phyloP scores from a whole-genome alignment of 441 rosid species.

The Raphanus hybrid region DNA sequence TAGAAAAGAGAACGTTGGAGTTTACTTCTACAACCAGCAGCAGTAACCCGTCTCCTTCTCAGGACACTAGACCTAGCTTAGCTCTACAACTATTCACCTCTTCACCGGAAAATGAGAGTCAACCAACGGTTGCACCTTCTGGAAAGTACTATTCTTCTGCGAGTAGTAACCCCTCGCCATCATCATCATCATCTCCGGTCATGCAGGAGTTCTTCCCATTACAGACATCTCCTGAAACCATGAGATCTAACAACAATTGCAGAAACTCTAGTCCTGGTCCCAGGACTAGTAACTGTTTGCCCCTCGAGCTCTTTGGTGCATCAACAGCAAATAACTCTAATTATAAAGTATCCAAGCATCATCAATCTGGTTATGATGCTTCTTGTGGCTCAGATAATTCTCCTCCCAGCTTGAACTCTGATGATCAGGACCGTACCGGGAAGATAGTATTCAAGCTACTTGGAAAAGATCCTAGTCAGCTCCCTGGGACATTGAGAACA shows the following conservation, averaged over 20 bases:
- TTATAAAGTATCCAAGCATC: not conserved
- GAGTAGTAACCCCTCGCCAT: slow-evolving; percentile 69
- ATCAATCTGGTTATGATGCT: slow-evolving; percentile 56
- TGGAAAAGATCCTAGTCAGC: slow-evolving; percentile 88
- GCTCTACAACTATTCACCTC: slow-evolving; percentile 80
- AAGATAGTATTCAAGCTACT: slow-evolving; percentile 76
- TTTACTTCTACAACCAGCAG: slow-evolving; percentile 61
- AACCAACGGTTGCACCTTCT: slow-evolving; percentile 69
- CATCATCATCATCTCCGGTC: slow-evolving; percentile 83
- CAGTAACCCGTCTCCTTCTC: slow-evolving; percentile 65
- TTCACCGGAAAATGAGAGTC: slow-evolving; percentile 70
- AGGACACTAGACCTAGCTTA: slow-evolving; percentile 60
- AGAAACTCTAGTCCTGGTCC: slow-evolving; percentile 48
- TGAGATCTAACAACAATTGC: slow-evolving; percentile 44
- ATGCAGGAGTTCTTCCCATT: slow-evolving; percentile 75
- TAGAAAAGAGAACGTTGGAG: slow-evolving; percentile 52
- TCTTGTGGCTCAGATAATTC: slow-evolving; percentile 92
- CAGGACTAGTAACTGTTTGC: slow-evolving; percentile 45
- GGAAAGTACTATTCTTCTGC: slow-evolving; percentile 87
- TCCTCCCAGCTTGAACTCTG: slow-evolving; percentile 79
- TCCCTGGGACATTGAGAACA: slow-evolving; percentile 71
- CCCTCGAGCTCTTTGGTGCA: slow-evolving; percentile 75
- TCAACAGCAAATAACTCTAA: slow-evolving; percentile 45
- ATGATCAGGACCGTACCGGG: slow-evolving; percentile 81
- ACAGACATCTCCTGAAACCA: slow-evolving; percentile 60